Percentiles rank a stretch among this genome's conserved stretches.
These are phyloP conservation scores for Citrus australasica DNA, from an alignment of 345 rosid species.

Conservation along the genomic window DNA sequence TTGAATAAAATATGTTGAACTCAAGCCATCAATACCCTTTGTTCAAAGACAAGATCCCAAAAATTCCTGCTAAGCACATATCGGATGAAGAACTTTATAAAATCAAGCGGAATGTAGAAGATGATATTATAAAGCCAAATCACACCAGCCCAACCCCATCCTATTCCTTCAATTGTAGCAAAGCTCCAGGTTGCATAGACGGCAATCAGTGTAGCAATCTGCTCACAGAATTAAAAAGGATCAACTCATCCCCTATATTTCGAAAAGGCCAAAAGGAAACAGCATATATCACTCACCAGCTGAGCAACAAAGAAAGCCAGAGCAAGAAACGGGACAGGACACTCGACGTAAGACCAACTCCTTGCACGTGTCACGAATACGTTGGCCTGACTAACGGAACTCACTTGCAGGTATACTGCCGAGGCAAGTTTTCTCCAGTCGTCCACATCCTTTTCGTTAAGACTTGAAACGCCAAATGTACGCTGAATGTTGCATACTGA, in stretches of 20 bases:
- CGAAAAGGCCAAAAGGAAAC: neutral
- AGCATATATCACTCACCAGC: constrained; percentile 30
- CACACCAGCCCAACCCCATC: constrained; percentile 67
- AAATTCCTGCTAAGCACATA: constrained; percentile 53
- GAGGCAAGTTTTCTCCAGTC: constrained; percentile 51
- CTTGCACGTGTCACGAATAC: constrained; percentile 55
- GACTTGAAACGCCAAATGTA: constrained; percentile 50
- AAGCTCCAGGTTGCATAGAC: constrained; percentile 60
- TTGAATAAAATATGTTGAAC: neutral
- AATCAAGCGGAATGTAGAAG: constrained; percentile 44
- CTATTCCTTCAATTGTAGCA: constrained; percentile 49
- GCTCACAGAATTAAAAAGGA: constrained; percentile 9
- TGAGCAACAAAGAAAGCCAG: constrained; percentile 45
- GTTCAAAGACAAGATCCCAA: constrained; percentile 61
- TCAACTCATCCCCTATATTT: neutral
- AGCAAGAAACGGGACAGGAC: constrained; percentile 41
- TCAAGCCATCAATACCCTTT: constrained; percentile 34
- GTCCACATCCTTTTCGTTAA: constrained; percentile 23
- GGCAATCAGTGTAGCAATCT: constrained; percentile 55
- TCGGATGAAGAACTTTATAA: constrained; percentile 48
- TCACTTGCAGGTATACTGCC: constrained; percentile 56
- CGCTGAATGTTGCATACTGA: constrained; percentile 20
- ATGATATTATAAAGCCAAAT: constrained; percentile 57
- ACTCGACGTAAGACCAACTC: constrained; percentile 55
- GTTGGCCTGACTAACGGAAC: constrained; percentile 66